These are phyloP conservation scores for Exophiala phaeomuriformis DNA, from an alignment of 2,329 filamentous ascomycete genomes.

Conservation along the genomic window DNA sequence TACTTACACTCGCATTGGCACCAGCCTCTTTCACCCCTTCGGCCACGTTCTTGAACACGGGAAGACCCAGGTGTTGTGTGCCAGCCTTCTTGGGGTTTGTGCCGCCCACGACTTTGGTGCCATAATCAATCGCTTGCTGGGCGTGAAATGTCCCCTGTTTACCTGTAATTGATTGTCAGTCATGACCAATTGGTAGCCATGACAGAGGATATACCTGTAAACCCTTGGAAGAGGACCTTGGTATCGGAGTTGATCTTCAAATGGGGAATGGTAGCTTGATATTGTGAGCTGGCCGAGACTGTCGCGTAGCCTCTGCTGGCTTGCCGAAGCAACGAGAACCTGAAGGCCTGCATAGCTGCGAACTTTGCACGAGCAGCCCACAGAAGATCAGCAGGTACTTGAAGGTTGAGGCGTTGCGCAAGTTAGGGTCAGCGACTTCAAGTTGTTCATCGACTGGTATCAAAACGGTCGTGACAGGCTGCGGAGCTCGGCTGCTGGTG, in stretches of 20 bases:
- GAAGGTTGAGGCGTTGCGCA: not conserved
- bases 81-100: constrained; percentile 99
- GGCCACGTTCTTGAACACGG: constrained; percentile 82
- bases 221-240: constrained; percentile 88
- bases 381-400: not conserved
- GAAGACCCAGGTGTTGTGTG: constrained; percentile 76
- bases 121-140: constrained; percentile 95
- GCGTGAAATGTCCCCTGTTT: constrained; percentile 64
- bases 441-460: not conserved
- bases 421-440: not conserved
- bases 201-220: constrained; percentile 56
- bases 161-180: constrained; percentile 9
- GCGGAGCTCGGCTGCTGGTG: not conserved
- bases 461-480: not conserved
- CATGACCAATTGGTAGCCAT: constrained; percentile 59
- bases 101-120: constrained; percentile 94
- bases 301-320: constrained; percentile 68
- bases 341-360: constrained; percentile 70
- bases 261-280: constrained; percentile 67
- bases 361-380: not conserved
- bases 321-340: constrained; percentile 61
- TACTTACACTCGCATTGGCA: constrained; percentile 69
- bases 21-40: constrained; percentile 87
- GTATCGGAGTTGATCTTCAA: constrained; percentile 88
- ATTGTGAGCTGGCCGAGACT: constrained; percentile 51